Evolutionary conservation across 192 early-diverging fungal genomes (phyloP).

Genomic region (Irineochytrium annulatum): DNA sequence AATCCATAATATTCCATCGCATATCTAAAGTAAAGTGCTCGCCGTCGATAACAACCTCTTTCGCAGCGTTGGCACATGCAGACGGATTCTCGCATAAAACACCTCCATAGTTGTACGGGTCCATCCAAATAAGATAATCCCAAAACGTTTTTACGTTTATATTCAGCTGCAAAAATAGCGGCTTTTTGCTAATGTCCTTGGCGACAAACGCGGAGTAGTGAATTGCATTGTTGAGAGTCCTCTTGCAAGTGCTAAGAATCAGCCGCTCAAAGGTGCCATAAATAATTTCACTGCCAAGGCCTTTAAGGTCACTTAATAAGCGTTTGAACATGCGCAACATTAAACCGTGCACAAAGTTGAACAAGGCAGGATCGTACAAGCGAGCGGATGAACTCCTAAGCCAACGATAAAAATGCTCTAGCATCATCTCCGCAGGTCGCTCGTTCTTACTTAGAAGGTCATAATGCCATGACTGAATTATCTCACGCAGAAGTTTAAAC

Average conservation of each 20-base stretch:
- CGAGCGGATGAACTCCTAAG: slow-evolving; percentile 63
- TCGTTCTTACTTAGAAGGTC: slow-evolving; percentile 62
- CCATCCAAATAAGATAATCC: slow-evolving; percentile 88
- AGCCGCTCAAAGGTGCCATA: slow-evolving; percentile 79
- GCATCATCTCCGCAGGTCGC: slow-evolving; percentile 48
- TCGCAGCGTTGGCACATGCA: not conserved
- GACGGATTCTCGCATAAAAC: slow-evolving; percentile 30
- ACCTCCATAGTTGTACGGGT: slow-evolving; percentile 81
- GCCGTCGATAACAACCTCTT: slow-evolving; percentile 12
- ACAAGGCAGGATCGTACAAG: slow-evolving; percentile 83
- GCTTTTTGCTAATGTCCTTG: slow-evolving; percentile 64
- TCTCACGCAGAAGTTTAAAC: slow-evolving; percentile 69
- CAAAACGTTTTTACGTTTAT: slow-evolving; percentile 70
- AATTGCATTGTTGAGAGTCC: slow-evolving; percentile 64
- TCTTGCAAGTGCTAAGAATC: slow-evolving; percentile 75
- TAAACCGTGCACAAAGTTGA: slow-evolving; percentile 70
- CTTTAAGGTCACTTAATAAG: slow-evolving; percentile 73
- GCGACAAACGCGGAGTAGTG: slow-evolving; percentile 71
- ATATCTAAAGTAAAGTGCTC: slow-evolving; percentile 44
- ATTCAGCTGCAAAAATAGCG: slow-evolving; percentile 70
- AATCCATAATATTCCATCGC: slow-evolving; percentile 90
- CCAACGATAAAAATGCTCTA: slow-evolving; percentile 87
- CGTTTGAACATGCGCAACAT: slow-evolving; percentile 90
- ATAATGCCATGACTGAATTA: slow-evolving; percentile 78
- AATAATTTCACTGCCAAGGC: slow-evolving; percentile 73